Conservation (phyloP, 768 basidiomycete genomes). For the Leucocoprinus leucothites region DNA sequence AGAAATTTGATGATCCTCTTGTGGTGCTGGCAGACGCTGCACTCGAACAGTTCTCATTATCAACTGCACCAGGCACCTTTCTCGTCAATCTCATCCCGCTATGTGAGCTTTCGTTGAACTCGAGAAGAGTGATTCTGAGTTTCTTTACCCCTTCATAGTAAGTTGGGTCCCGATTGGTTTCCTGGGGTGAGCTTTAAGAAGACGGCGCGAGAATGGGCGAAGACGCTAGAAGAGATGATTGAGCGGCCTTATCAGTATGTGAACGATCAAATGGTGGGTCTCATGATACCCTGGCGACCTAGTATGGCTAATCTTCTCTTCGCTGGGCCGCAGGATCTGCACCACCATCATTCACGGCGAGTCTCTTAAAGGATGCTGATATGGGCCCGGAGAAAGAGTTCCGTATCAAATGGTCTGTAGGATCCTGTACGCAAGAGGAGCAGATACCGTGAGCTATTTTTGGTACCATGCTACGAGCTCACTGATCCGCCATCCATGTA, state of each 20-base stretch:
- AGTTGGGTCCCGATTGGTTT: constrained; percentile 52
- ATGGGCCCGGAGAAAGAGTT: constrained; percentile 31
- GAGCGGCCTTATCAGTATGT: constrained; percentile 43
- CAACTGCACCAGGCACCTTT: constrained; percentile 40
- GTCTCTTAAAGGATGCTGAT: constrained; percentile 26
- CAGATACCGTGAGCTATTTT: constrained; percentile 33
- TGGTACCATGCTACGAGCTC: not conserved
- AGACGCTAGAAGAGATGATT: constrained; percentile 39
- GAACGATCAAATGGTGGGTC: constrained; percentile 40
- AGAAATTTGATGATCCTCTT: constrained; percentile 36
- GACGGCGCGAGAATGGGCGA: constrained; percentile 42
- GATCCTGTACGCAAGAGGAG: constrained; percentile 47
- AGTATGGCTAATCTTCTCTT: not conserved
- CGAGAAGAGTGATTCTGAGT: too few relatives aligned
- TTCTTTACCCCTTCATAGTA: constrained; percentile 26
- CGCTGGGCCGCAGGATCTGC: constrained; percentile 25
- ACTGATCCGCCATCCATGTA: constrained; percentile 13
- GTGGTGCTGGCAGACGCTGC: constrained; percentile 35
- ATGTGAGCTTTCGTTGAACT: constrained; percentile 22
- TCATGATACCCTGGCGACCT: not conserved
- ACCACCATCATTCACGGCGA: constrained; percentile 33
- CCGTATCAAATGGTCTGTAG: constrained; percentile 42
- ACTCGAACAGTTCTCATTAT: constrained; percentile 34
- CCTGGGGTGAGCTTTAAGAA: constrained; percentile 53
- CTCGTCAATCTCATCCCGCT: constrained; percentile 52